phyloP scores from a whole-genome alignment of 148 eudicot species.

The Rhododendron ovatum region DNA sequence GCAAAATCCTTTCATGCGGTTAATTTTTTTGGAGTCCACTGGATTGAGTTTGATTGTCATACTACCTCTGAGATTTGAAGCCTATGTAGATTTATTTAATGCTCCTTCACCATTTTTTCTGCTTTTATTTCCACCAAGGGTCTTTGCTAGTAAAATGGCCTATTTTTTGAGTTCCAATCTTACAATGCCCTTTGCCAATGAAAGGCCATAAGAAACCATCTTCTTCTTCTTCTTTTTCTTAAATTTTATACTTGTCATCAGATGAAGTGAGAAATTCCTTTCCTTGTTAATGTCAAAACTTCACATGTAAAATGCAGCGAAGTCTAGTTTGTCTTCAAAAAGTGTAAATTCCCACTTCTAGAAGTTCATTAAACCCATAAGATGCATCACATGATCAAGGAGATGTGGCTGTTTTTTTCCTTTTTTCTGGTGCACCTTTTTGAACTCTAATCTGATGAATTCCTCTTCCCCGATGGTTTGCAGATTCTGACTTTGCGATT shows the following conservation, averaged over 20 bases:
- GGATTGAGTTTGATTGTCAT: not conserved
- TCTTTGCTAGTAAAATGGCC: not conserved
- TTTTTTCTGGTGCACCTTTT: not conserved
- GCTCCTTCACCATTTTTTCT: not conserved
- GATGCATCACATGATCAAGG: not conserved
- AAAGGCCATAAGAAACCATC: not conserved
- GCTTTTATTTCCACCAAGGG: not conserved
- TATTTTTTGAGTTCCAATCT: not conserved
- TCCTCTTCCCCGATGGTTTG: conserved; percentile 5
- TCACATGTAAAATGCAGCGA: not conserved
- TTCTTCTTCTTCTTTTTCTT: not conserved
- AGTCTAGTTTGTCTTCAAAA: not conserved
- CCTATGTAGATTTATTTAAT: not conserved
- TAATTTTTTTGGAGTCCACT: not conserved
- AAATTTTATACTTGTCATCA: not conserved
- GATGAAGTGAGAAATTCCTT: not conserved
- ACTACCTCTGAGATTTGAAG: not conserved
- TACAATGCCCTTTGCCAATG: not conserved
- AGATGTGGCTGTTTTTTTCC: not conserved
- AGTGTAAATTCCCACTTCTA: not conserved
- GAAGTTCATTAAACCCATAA: not conserved
- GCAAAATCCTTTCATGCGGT: not conserved
- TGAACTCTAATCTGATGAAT: not conserved
- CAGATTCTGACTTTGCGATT: conserved; percentile 70
- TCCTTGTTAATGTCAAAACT: not conserved